phyloP scores from a whole-genome alignment of 2,329 filamentous ascomycete species.

The Phialophora verrucosa region DNA sequence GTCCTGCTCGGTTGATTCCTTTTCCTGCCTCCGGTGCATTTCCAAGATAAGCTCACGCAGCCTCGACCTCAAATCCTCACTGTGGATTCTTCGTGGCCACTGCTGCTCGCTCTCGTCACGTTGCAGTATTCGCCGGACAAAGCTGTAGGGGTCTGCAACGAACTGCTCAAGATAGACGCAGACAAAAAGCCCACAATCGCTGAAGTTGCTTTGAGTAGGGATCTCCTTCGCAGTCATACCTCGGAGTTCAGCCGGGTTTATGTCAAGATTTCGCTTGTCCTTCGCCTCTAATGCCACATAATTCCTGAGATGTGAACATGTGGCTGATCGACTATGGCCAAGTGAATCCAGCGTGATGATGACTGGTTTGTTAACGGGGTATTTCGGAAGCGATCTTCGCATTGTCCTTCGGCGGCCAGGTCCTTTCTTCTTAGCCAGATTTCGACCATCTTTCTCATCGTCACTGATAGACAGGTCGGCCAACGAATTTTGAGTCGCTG shows the following conservation, averaged over 20 bases:
- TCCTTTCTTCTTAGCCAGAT: constrained; percentile 26
- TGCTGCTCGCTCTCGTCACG: constrained; percentile 62
- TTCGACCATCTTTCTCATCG: constrained; percentile 26
- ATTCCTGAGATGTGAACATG: constrained; percentile 68
- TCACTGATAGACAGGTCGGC: constrained; percentile 28
- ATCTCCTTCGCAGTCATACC: constrained; percentile 75
- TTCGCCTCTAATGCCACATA: constrained; percentile 78
- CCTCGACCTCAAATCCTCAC: constrained; percentile 35
- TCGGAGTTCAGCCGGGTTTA: constrained; percentile 54
- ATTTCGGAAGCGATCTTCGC: constrained; percentile 46
- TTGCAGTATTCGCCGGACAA: constrained; percentile 69
- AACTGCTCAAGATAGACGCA: constrained; percentile 86
- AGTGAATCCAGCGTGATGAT: constrained; percentile 92
- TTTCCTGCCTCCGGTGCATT: constrained; percentile 37
- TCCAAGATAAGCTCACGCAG: constrained; percentile 37
- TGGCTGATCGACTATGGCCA: constrained; percentile 65
- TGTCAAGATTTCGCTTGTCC: constrained; percentile 55
- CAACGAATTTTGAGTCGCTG: constrained; percentile 29
- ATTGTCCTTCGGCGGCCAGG: constrained; percentile 41
- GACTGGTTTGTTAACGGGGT: constrained; percentile 63
- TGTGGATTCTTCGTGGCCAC: constrained; percentile 36
- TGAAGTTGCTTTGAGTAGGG: constrained; percentile 80
- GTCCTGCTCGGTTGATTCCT: constrained; percentile 42
- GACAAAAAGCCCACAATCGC: constrained; percentile 87
- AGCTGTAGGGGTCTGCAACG: constrained; percentile 72